Conservation (phyloP, 139 green algal genomes). For the Volvox africanus region DNA sequence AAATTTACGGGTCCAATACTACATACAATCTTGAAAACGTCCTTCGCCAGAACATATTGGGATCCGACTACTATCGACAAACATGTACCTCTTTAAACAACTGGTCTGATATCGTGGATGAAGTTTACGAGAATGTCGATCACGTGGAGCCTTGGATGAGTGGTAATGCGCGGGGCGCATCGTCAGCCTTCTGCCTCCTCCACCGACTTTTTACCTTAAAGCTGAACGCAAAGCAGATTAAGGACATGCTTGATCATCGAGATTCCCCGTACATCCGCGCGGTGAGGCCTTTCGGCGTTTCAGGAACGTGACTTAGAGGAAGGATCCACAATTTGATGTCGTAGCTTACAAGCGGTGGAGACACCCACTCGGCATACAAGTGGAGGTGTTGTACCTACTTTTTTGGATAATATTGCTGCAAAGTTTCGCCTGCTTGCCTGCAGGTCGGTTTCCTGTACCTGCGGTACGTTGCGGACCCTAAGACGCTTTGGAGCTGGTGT, state of each 20-base stretch:
- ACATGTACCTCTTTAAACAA: slow-evolving; percentile 73
- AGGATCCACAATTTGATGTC: too few relatives aligned
- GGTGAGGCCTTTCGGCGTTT: slow-evolving; percentile 65
- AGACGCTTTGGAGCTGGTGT: slow-evolving; percentile 90
- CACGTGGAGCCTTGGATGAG: slow-evolving; percentile 98
- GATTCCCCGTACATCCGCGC: slow-evolving; percentile 97
- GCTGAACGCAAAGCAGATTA: slow-evolving; percentile 73
- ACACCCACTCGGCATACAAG: too few relatives aligned
- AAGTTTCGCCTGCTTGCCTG: neutral
- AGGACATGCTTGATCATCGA: slow-evolving; percentile 84
- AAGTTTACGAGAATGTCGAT: slow-evolving; percentile 85
- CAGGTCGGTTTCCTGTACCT: slow-evolving; percentile 96
- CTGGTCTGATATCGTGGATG: slow-evolving; percentile 88
- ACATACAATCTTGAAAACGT: slow-evolving; percentile 92
- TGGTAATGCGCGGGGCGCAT: slow-evolving; percentile 93
- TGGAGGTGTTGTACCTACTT: too few relatives aligned
- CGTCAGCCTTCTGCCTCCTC: slow-evolving; percentile 95
- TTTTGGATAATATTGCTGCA: too few relatives aligned
- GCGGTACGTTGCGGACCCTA: slow-evolving; percentile 90
- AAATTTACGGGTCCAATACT: slow-evolving; percentile 64
- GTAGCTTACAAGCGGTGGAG: too few relatives aligned
- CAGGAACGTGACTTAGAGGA: too few relatives aligned
- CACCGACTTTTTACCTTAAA: slow-evolving; percentile 88
- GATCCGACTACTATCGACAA: slow-evolving; percentile 81
- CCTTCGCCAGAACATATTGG: slow-evolving; percentile 85